Conservation (phyloP, 306 rosid genomes). For the Mucuna pruriens region DNA sequence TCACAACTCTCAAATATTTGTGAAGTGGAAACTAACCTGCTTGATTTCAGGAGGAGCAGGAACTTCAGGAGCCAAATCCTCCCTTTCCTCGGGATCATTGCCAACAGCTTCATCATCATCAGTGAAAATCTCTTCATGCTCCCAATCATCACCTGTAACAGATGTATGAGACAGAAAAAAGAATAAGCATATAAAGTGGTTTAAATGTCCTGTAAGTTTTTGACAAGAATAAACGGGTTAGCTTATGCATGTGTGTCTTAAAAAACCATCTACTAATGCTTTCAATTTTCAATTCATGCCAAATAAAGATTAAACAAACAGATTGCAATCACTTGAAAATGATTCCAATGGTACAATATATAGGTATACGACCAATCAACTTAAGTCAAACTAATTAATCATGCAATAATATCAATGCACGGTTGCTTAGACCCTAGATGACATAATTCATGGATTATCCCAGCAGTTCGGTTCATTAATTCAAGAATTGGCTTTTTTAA, state of each 20-base stretch:
- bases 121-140: conserved; percentile 96
- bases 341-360: conserved; percentile 19
- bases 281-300: neutral
- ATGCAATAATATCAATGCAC: neutral
- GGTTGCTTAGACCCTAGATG: neutral
- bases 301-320: conserved; percentile 16
- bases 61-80: conserved; percentile 92
- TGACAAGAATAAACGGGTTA: conserved; percentile 3
- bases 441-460: conserved; percentile 10
- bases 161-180: conserved; percentile 5
- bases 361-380: conserved; percentile 8
- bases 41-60: conserved; percentile 99
- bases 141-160: conserved; percentile 94
- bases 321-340: neutral
- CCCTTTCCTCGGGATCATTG: conserved; percentile 92
- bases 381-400: neutral
- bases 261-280: conserved; percentile 2
- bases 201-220: conserved; percentile 21
- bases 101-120: conserved; percentile 98
- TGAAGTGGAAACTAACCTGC: conserved; percentile 61
- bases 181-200: conserved; percentile 2
- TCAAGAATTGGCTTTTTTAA: neutral
- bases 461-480: neutral
- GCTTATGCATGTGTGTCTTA: conserved; percentile 13
- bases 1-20: conserved; percentile 18